Percentiles rank a stretch among this genome's conserved stretches.
Conservation (phyloP, 148 eudicot species). For the Talinum fruticosum region DNA sequence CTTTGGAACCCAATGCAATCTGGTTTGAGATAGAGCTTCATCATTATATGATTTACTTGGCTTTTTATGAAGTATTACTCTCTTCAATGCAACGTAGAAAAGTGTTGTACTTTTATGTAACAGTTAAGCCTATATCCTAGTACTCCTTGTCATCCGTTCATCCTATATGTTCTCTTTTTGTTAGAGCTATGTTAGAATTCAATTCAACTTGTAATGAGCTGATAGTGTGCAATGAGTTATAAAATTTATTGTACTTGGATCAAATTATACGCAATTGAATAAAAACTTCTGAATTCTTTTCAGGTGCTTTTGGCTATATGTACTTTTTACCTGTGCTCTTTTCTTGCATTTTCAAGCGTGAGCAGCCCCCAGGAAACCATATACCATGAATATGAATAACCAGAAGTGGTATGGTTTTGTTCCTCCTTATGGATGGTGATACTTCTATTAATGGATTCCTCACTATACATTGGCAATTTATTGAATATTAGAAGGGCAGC, state of each 20-base stretch:
- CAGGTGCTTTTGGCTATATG: no score
- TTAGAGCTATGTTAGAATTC: background rate
- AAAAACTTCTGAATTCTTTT: no score
- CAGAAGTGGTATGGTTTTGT: no score
- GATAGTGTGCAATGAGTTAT: background rate
- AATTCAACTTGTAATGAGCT: background rate
- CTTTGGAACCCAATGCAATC: conserved; percentile 2
- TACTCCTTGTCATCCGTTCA: background rate
- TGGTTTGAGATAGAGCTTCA: background rate
- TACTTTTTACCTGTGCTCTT: no score
- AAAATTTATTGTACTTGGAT: background rate
- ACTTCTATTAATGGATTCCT: no score
- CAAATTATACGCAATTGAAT: background rate
- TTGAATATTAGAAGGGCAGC: no score
- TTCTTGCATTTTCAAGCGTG: no score
- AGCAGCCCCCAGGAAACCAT: no score
- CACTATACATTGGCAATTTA: no score
- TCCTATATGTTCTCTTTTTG: background rate
- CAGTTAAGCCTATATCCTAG: background rate
- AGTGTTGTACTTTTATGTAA: background rate
- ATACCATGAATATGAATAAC: no score
- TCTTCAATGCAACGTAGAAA: background rate
- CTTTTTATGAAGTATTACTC: background rate
- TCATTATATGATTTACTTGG: background rate
- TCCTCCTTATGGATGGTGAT: no score